Evolutionary conservation across 164 flowering plant genomes (phyloP).

Genomic region (Piper longum): DNA sequence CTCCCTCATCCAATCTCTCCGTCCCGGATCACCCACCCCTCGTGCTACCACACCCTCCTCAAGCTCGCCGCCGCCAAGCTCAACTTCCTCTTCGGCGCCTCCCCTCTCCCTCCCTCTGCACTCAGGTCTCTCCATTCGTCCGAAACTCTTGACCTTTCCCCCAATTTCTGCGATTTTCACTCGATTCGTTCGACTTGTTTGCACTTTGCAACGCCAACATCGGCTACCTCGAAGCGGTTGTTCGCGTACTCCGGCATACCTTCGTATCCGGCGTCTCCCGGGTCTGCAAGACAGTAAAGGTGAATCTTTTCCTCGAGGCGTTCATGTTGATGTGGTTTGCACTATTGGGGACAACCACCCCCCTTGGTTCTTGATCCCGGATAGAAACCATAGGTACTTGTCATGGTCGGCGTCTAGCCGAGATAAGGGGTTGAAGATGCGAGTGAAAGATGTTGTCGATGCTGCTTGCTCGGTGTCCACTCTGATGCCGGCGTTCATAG

Average conservation of each 20-base stretch:
- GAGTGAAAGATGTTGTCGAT: conserved; percentile 30
- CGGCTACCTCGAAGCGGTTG: conserved; percentile 69
- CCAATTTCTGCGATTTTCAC: too few relatives aligned
- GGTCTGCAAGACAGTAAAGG: conserved; percentile 47
- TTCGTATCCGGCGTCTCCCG: conserved; percentile 58
- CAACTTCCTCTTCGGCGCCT: conserved; percentile 38
- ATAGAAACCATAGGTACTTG: conserved; percentile 66
- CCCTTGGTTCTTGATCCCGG: conserved; percentile 79
- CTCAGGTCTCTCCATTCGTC: not conserved
- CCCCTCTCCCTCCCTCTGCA: not conserved
- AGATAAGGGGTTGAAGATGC: conserved; percentile 37
- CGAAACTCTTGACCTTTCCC: not conserved
- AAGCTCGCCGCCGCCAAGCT: conserved; percentile 59
- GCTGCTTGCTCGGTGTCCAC: conserved; percentile 32
- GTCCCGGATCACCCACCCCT: conserved; percentile 23
- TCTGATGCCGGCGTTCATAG: conserved; percentile 43
- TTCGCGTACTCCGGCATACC: conserved; percentile 58
- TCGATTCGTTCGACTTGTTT: too few relatives aligned
- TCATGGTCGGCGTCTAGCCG: conserved; percentile 33
- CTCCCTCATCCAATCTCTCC: conserved; percentile 15
- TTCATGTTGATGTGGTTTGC: conserved; percentile 70
- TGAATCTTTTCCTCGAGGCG: conserved; percentile 13
- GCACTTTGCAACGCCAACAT: conserved; percentile 42
- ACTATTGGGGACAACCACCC: conserved; percentile 37
- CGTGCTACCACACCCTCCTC: conserved; percentile 52